phyloP scores from a whole-genome alignment of 2,329 filamentous ascomycete genomes.

The Colletotrichum agaves region DNA sequence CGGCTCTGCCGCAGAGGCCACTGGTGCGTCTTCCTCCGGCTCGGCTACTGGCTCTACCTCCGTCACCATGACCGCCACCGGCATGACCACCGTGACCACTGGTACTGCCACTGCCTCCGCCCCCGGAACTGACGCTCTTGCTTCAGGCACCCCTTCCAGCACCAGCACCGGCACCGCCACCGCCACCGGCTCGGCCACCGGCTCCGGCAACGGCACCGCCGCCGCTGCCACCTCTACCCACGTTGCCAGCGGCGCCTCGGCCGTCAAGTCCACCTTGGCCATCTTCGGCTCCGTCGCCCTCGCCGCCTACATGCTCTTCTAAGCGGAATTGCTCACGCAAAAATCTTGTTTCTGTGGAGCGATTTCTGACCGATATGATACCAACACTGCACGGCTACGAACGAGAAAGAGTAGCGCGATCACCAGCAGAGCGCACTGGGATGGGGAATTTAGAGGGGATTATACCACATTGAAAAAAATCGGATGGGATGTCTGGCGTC shows the following conservation, averaged over 20 bases:
- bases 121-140: conserved; percentile 21
- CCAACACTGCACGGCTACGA: conserved; percentile 32
- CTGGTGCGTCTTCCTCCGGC: conserved; percentile 26
- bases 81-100: conserved; percentile 31
- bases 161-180: too few species aligned
- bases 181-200: conserved; percentile 26
- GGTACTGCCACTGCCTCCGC: conserved; percentile 24
- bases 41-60: conserved; percentile 23
- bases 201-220: conserved; percentile 27
- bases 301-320: conserved; percentile 37
- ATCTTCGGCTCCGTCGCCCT: conserved; percentile 36
- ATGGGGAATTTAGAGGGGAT: conserved; percentile 14
- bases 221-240: conserved; percentile 25
- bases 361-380: conserved; percentile 36
- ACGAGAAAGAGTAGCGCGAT: conserved; percentile 12
- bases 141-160: conserved; percentile 23
- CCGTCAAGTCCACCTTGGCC: conserved; percentile 35
- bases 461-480: conserved; percentile 30
- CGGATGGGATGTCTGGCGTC: conserved; percentile 34
- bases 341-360: conserved; percentile 26
- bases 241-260: conserved; percentile 27
- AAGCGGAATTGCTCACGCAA: conserved; percentile 9
- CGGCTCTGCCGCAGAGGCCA: conserved; percentile 17
- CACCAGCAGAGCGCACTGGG: conserved; percentile 17
- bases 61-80: conserved; percentile 20